These are phyloP conservation scores for Creolimax fragrantissima DNA, from an alignment of 78 protist genomes.

Conservation along the genomic window DNA sequence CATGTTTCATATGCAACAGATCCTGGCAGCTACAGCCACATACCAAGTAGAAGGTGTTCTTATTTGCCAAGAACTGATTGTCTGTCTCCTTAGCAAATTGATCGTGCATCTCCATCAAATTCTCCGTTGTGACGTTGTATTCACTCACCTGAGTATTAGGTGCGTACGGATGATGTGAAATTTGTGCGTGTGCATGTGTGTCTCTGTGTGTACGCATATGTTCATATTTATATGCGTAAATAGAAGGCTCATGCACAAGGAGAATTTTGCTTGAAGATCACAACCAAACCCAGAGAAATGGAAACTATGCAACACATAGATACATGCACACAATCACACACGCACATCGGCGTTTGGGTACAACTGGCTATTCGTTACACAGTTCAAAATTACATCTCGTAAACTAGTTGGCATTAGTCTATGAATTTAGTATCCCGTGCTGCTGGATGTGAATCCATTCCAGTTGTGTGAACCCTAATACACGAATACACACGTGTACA, in stretches of 20 bases:
- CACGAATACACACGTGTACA: background rate
- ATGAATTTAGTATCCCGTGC: background rate
- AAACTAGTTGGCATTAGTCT: background rate
- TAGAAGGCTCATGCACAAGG: background rate
- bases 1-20: too few relatives aligned
- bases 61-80: background rate
- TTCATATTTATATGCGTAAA: background rate
- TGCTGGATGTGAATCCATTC: background rate
- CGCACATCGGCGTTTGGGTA: background rate
- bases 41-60: background rate
- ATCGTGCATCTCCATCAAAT: background rate
- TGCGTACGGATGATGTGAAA: too few relatives aligned
- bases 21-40: too few relatives aligned
- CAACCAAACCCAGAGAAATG: background rate
- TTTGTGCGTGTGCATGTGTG: background rate
- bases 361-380: background rate
- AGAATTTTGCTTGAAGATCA: background rate
- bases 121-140: background rate
- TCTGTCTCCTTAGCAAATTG: background rate
- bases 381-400: background rate
- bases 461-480: background rate
- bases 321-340: background rate
- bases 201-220: background rate
- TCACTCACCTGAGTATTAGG: background rate
- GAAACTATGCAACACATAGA: background rate